Evolutionary conservation across 352 stramenopile genomes (phyloP), one percentile per base, ranked within the genome.

Genomic region (Pythium biforme): DNA sequence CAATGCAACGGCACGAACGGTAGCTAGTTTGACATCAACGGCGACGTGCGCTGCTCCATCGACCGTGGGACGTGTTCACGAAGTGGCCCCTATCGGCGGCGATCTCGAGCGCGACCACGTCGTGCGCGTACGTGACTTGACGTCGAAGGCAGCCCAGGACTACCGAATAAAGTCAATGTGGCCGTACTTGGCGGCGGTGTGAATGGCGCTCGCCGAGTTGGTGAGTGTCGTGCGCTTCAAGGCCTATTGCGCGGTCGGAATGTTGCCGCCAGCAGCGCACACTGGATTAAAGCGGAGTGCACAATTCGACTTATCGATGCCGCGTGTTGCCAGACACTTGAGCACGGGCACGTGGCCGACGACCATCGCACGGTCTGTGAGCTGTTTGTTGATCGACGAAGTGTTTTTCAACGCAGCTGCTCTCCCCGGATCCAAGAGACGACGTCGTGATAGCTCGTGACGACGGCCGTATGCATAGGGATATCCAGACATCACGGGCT

Each of bases 141-240:
- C 20, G 2, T 49, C 19, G 17, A 50, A 33, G 2, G 46, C 15
- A 17, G n/a, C 22, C 9, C 20, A 19, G 56, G 50, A 63, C 56
- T 33, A 63, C 12, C 19, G 45, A 20, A 63, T 33, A 55, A 63
- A 63, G 15, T 48, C 56, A 17, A 56, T 20, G 25, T 63, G 56
- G 20, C 56, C 46, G 34, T 40, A 7, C 11, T 6, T 22, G 5
- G 56, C 56, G 14, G 56, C 56, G 1, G 5, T 19, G 26, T 43
- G 26, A 31, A 63, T 25, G 22, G n/a, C 5, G 3, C 1, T 17
- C 14, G 19, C 0, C 17, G 46, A 56, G 9, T 11, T 29, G 8
- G 15, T 5, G 1, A 63, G 20, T 5, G 7, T 4, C 22, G 19
- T n/a, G 20, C 46, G 56, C 2, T 27, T 8, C 8, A 48, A 33